Percentiles rank a stretch among this genome's conserved stretches.
Evolutionary conservation across 106 monocot species (phyloP).

Genomic region (Platanthera zijinensis): DNA sequence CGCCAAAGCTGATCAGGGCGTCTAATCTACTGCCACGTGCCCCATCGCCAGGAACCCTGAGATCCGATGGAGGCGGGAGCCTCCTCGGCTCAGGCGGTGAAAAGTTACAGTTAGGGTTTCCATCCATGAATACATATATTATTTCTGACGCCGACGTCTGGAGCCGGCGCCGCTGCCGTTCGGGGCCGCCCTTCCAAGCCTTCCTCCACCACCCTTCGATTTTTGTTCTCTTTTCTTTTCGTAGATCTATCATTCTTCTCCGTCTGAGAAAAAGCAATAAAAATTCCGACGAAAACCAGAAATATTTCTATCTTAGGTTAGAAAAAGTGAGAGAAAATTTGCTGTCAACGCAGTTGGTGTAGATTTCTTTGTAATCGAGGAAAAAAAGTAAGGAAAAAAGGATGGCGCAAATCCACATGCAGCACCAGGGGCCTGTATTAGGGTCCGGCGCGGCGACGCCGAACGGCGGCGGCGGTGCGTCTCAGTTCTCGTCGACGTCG

Average conservation of each 20-base stretch:
- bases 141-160: neutral
- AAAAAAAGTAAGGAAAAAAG: neutral
- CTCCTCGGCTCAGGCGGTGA: neutral
- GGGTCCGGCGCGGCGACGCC: neutral
- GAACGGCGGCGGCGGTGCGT: slow-evolving; percentile 10
- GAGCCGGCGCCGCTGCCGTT: slow-evolving; percentile 5
- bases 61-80: neutral
- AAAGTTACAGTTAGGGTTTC: neutral
- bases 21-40: neutral
- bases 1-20: too few relatives aligned
- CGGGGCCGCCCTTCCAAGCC: slow-evolving; percentile 5
- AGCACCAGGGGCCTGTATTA: neutral
- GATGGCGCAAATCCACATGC: slow-evolving; percentile 4
- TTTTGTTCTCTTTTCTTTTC: neutral
- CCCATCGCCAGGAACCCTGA: neutral
- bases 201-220: neutral
- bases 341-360: neutral
- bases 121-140: neutral
- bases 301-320: slow-evolving; percentile 1
- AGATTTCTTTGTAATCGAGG: neutral
- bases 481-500: slow-evolving; percentile 26
- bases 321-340: neutral
- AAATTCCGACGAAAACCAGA: neutral
- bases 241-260: neutral
- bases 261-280: neutral